Evolutionary conservation across 2,329 filamentous ascomycete species (phyloP), one percentile per base, ranked within the genome.

Genomic region (Orbilia ellipsospora): DNA sequence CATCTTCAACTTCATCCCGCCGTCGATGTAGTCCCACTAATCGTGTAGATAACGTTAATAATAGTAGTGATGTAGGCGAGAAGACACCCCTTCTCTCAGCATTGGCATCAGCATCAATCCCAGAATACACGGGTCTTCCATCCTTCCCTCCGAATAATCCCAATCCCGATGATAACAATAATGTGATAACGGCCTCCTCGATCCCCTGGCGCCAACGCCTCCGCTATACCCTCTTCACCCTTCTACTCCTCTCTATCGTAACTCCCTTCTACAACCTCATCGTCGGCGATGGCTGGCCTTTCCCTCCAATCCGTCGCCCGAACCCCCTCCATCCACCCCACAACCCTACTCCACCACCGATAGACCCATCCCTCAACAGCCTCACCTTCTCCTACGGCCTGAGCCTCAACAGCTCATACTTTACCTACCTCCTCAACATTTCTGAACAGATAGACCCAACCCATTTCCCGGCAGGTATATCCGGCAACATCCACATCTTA

Each of bases 71-170:
- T 42, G 54, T 48, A 51, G 54, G 62, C 42, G 66, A 70, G 28
- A 70, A 70, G 50, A 70, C 66, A 5, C 57, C 66, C 2, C 66
- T 70, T 16, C 50, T 70, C 20, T 45, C 55, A 15, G 18, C 13
- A 18, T 45, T 40, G 4, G 18, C 13, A 18, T 15, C 50, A 42
- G 10, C 23, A 8, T 8, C 6, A 12, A 28, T 26, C 42, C 16
- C n/a, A 45, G 42, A 31, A 20, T 61, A 61, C 23, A 36, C 42
- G 15, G n/a, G 15, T 2, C 6, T 57, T n/a, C 52, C 52, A 18
- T n/a, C 52, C 26, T 18, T 23, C 40, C 23, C 28, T 44, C 31
- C 54, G 7, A 6, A 12, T 48, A 6, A 12, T 36, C 31, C 31
- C 5, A 36, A 36, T 36, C 31, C 31, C 31, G 31, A 36, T 36